phyloP scores from a whole-genome alignment of 192 early-diverging fungal species.

The Backusella liffmaniae region DNA sequence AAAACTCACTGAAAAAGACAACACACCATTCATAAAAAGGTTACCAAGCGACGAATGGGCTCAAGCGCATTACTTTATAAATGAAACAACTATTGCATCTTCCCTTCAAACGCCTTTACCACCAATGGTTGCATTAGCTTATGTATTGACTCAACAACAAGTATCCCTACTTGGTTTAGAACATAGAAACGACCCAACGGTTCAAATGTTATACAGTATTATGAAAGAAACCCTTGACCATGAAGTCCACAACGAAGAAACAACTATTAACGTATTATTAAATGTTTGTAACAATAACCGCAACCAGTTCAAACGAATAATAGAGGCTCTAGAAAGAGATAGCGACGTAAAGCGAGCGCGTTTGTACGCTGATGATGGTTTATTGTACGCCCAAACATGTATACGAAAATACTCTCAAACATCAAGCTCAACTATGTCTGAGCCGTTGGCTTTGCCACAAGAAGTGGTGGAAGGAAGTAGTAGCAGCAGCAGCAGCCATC shows the following conservation, averaged over 20 bases:
- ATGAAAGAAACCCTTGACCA: conserved; percentile 8
- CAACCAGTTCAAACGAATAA: conserved; percentile 4
- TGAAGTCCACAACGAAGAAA: conserved; percentile 3
- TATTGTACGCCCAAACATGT: conserved; percentile 10
- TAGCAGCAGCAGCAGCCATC: background rate
- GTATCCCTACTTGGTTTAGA: conserved; percentile 6
- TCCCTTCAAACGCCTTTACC: background rate
- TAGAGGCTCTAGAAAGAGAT: background rate
- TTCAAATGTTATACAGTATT: conserved; percentile 1
- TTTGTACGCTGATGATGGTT: conserved; percentile 7
- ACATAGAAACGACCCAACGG: conserved; percentile 4
- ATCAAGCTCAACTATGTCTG: background rate
- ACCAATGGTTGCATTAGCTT: conserved; percentile 5
- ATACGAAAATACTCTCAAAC: conserved; percentile 10
- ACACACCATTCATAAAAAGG: background rate
- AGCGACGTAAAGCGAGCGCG: background rate
- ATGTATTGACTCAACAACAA: conserved; percentile 14
- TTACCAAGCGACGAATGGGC: conserved; percentile 2
- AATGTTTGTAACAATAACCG: background rate
- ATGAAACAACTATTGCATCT: background rate
- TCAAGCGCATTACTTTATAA: conserved; percentile 5
- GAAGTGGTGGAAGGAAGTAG: background rate
- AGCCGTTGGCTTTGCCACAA: background rate
- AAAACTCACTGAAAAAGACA: background rate
- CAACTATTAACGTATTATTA: background rate